These are phyloP conservation scores for Penicillium daleae DNA, from an alignment of 495 filamentous ascomycete species.

Conservation along the genomic window DNA sequence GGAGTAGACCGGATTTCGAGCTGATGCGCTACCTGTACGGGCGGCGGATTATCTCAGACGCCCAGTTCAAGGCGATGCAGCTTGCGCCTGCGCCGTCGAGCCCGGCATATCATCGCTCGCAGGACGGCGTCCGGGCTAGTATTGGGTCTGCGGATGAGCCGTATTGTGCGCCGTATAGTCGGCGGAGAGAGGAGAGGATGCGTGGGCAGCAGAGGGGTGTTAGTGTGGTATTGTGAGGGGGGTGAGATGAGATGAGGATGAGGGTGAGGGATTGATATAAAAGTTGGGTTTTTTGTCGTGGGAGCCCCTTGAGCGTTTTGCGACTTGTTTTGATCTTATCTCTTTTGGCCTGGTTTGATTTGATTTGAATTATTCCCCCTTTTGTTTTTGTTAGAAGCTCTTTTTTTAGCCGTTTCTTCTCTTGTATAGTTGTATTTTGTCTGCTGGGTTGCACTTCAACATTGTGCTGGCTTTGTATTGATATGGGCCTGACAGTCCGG, in stretches of 20 bases:
- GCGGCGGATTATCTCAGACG: constrained; percentile 46
- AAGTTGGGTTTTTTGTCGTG: background rate
- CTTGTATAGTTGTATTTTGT: constrained; percentile 4
- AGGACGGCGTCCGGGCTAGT: constrained; percentile 46
- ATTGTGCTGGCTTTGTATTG: background rate
- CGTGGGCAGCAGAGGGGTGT: constrained; percentile 43
- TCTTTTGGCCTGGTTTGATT: background rate
- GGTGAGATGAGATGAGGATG: background rate
- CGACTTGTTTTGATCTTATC: background rate
- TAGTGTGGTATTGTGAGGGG: constrained; percentile 31
- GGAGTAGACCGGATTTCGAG: constrained; percentile 48
- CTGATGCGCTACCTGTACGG: constrained; percentile 52
- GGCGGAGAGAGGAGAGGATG: constrained; percentile 47
- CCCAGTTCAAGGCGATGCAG: constrained; percentile 52
- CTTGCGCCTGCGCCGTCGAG: constrained; percentile 47
- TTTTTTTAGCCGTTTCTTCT: background rate
- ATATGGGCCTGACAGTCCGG: background rate
- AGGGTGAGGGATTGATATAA: background rate
- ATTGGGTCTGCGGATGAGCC: constrained; percentile 52
- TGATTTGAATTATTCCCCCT: constrained; percentile 3
- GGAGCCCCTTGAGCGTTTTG: background rate
- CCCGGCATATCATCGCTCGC: constrained; percentile 49
- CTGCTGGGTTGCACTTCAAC: background rate
- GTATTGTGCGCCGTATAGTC: constrained; percentile 51
- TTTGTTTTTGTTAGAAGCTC: background rate